Evolutionary conservation across 768 basidiomycete species (phyloP).

Genomic region (Pisolithus albus): DNA sequence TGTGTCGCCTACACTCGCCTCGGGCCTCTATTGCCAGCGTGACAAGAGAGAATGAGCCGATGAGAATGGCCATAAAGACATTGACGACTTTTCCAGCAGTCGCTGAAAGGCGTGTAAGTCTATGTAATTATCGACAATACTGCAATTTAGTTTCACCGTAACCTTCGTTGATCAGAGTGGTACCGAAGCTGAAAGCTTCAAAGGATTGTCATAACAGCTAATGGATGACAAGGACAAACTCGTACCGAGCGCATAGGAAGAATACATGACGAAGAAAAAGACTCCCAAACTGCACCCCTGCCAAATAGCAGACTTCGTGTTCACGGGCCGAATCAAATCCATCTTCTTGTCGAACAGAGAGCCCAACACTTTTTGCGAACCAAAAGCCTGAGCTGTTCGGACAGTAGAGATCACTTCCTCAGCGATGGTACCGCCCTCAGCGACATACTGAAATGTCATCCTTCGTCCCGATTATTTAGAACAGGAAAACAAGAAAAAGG

Average conservation of each 20-base stretch:
- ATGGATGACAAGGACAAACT: background rate
- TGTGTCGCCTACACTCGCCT: constrained; percentile 35
- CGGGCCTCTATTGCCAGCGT: constrained; percentile 82
- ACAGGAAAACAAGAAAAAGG: background rate
- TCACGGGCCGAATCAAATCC: constrained; percentile 41
- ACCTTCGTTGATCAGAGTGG: constrained; percentile 66
- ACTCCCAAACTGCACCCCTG: constrained; percentile 56
- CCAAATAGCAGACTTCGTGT: constrained; percentile 52
- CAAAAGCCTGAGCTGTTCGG: constrained; percentile 89
- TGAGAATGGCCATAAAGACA: constrained; percentile 76
- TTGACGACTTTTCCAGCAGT: constrained; percentile 73
- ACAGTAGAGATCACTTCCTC: constrained; percentile 91
- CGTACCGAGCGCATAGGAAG: constrained; percentile 62
- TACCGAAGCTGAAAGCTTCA: constrained; percentile 82
- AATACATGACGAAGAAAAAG: constrained; percentile 83
- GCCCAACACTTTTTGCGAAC: constrained; percentile 61
- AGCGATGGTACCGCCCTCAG: constrained; percentile 74
- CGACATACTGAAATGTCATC: constrained; percentile 65
- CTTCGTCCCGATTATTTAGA: constrained; percentile 16
- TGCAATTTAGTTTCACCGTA: constrained; percentile 34
- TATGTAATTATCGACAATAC: background rate
- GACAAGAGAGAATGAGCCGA: constrained; percentile 86
- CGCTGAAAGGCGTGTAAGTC: constrained; percentile 31
- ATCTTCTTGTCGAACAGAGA: constrained; percentile 61
- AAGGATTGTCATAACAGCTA: constrained; percentile 1